Conservation (phyloP, 495 filamentous ascomycete genomes). For the Tuber indicum region DNA sequence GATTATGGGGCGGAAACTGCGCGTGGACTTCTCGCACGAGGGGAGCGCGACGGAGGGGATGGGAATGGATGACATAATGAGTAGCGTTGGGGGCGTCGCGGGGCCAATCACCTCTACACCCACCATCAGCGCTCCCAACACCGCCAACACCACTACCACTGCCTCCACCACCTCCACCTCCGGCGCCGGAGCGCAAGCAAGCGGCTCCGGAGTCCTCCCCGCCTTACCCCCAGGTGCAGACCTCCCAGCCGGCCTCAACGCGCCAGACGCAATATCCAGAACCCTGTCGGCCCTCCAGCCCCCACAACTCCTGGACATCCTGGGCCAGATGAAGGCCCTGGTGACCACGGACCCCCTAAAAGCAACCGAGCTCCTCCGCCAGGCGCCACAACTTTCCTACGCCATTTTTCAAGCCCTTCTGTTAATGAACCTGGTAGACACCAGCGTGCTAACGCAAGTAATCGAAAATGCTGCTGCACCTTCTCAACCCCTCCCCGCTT, state of each 20-base stretch:
- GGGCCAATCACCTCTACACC: constrained; percentile 42
- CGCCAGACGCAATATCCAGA: constrained; percentile 82
- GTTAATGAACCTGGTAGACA: constrained; percentile 83
- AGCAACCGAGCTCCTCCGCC: constrained; percentile 76
- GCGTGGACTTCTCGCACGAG: constrained; percentile 92
- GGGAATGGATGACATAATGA: constrained; percentile 39
- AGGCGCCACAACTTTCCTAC: constrained; percentile 89
- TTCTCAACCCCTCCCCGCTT: constrained; percentile 7
- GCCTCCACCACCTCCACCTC: neutral
- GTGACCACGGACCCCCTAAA: constrained; percentile 71
- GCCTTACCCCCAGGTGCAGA: constrained; percentile 79
- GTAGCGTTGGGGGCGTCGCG: neutral
- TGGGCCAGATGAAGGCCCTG: constrained; percentile 89
- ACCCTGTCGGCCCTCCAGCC: constrained; percentile 80
- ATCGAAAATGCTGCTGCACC: constrained; percentile 38
- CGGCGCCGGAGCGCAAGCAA: neutral
- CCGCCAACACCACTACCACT: constrained; percentile 16
- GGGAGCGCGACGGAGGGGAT: constrained; percentile 49
- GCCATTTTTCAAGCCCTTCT: constrained; percentile 94
- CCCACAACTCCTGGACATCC: constrained; percentile 84
- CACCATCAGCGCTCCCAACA: constrained; percentile 18
- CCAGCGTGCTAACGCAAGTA: constrained; percentile 39
- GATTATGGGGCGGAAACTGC: constrained; percentile 87
- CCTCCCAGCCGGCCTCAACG: constrained; percentile 68
- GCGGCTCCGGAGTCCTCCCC: constrained; percentile 51